Evolutionary conservation across 352 stramenopile species (phyloP).

Genomic region (Phytophthora chlamydospora): DNA sequence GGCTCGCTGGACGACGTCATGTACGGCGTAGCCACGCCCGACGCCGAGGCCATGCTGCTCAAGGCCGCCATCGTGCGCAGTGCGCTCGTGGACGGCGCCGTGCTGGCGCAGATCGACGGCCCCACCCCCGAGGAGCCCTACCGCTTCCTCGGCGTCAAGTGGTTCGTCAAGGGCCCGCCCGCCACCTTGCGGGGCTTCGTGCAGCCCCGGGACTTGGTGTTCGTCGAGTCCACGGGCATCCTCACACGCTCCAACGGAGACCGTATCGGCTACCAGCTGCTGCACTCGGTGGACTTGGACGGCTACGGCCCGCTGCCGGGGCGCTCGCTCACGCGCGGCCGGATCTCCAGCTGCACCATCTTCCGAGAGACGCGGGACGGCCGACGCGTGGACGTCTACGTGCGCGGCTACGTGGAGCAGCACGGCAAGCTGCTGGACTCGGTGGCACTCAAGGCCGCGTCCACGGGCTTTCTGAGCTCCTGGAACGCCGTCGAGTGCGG

Average conservation of each 20-base stretch:
- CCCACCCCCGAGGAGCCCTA: conserved; percentile 43
- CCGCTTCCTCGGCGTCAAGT: conserved; percentile 57
- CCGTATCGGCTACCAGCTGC: conserved; percentile 44
- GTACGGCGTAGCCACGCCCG: conserved; percentile 53
- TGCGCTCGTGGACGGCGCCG: conserved; percentile 43
- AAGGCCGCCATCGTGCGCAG: conserved; percentile 45
- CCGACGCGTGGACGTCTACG: conserved; percentile 43
- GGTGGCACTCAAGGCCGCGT: conserved; percentile 46
- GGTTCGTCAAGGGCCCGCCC: conserved; percentile 50
- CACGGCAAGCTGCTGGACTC: conserved; percentile 46
- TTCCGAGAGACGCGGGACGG: conserved; percentile 36
- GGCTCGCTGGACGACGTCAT: conserved; percentile 70
- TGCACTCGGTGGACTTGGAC: conserved; percentile 51
- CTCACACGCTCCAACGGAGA: conserved; percentile 33
- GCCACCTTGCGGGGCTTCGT: conserved; percentile 37
- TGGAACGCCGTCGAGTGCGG: conserved; percentile 56
- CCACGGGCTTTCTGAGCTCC: conserved; percentile 49
- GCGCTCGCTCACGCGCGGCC: conserved; percentile 38
- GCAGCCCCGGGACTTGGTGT: conserved; percentile 45
- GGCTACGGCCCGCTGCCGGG: conserved; percentile 27
- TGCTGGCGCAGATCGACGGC: conserved; percentile 39
- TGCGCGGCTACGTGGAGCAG: conserved; percentile 47
- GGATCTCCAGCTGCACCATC: conserved; percentile 52
- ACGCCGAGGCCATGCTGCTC: conserved; percentile 43
- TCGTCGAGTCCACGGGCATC: conserved; percentile 47